A percentile compares a stretch with the other conserved stretches of the same genome.
phyloP scores from a whole-genome alignment of 371 early-diverging fungal species.

The Saksenaea vasiformis region DNA sequence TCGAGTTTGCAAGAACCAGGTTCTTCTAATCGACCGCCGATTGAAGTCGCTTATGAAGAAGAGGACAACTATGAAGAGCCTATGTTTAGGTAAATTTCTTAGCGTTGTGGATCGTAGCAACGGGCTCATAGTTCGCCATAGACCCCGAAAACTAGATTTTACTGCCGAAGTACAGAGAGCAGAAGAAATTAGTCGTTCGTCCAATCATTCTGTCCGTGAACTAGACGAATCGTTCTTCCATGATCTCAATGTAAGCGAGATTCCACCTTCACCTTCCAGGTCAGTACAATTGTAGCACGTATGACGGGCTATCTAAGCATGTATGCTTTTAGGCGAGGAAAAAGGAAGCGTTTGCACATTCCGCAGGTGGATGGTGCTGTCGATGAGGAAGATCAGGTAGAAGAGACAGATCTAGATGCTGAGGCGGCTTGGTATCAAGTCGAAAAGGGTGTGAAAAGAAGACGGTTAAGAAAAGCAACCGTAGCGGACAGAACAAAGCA shows the following conservation, averaged over 20 bases:
- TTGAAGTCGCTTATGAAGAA: constrained; percentile 2
- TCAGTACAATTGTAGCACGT: not conserved
- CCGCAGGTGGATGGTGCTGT: constrained; percentile 59
- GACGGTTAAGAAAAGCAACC: not conserved
- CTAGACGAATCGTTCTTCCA: not conserved
- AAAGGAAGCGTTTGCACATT: constrained; percentile 17
- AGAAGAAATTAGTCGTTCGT: constrained; percentile 1
- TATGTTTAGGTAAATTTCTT: constrained; percentile 1
- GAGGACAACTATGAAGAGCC: constrained; percentile 4
- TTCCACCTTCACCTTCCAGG: constrained; percentile 21
- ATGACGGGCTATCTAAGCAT: not conserved
- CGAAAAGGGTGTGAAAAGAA: not conserved
- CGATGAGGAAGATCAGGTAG: constrained; percentile 26
- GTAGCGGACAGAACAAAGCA: not conserved
- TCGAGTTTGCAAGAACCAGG: not conserved
- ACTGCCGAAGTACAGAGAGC: constrained; percentile 14
- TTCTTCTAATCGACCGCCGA: not conserved
- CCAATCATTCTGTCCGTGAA: not conserved
- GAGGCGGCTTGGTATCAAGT: not conserved
- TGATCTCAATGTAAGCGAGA: constrained; percentile 22
- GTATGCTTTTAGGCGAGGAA: not conserved
- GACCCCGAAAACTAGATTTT: constrained; percentile 31
- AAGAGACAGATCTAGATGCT: not conserved
- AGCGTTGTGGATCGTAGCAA: not conserved
- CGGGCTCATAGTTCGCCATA: not conserved